phyloP scores from a whole-genome alignment of 148 eudicot genomes.

The Rhododendron mucronatum region DNA sequence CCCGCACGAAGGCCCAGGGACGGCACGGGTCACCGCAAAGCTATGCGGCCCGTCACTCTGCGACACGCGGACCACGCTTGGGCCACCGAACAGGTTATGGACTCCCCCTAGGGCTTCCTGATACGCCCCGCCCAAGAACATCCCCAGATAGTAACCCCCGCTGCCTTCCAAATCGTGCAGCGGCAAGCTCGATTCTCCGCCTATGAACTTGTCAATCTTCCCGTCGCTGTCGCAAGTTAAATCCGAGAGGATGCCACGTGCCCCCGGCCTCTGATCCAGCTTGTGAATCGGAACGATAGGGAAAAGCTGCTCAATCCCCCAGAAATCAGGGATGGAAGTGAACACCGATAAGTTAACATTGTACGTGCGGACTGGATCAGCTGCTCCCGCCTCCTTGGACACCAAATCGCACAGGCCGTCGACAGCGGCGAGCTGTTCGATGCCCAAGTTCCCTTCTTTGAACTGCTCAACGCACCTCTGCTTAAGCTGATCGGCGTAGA shows the following conservation, averaged over 20 bases:
- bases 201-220: slow-evolving; percentile 78
- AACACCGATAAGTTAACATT: slow-evolving; percentile 81
- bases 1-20: slow-evolving; percentile 63
- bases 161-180: slow-evolving; percentile 58
- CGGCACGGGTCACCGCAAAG: slow-evolving; percentile 76
- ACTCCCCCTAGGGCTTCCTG: slow-evolving; percentile 95
- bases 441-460: slow-evolving; percentile 66
- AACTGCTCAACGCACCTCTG: slow-evolving; percentile 77
- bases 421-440: slow-evolving; percentile 75
- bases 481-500: slow-evolving; percentile 62
- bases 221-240: slow-evolving; percentile 97
- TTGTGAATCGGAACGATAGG: slow-evolving; percentile 78
- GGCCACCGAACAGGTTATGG: slow-evolving; percentile 91
- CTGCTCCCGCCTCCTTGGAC: slow-evolving; percentile 48
- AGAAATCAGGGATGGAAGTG: slow-evolving; percentile 89
- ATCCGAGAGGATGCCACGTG: slow-evolving; percentile 68
- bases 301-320: slow-evolving; percentile 89
- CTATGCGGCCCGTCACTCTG: slow-evolving; percentile 85
- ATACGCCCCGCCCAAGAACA: slow-evolving; percentile 97
- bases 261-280: slow-evolving; percentile 57
- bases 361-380: slow-evolving; percentile 55
- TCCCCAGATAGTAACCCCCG: slow-evolving; percentile 65
- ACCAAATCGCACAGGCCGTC: slow-evolving; percentile 70
- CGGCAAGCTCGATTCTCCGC: slow-evolving; percentile 73
- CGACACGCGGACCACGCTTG: slow-evolving; percentile 75